Evolutionary conservation across 495 filamentous ascomycete genomes (phyloP), one percentile per base, ranked within the genome.

Genomic region (Opeltia flavorubescens): DNA sequence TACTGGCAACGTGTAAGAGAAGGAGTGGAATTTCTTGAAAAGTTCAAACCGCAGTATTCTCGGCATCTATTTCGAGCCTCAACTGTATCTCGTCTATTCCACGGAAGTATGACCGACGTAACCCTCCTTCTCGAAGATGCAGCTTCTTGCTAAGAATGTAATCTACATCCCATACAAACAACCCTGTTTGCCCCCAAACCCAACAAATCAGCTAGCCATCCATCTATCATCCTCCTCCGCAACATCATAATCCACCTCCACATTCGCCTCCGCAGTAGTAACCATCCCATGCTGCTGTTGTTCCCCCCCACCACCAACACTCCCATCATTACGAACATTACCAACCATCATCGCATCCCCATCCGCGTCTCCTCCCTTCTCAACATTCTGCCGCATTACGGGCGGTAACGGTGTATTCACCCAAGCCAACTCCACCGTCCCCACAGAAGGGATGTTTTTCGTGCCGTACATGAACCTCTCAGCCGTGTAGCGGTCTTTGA

Each of bases 401-500:
- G 25, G 46, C 21, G 34, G 27, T 36, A 12, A 42, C 26, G 54
- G 45, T n/a, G 49, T 44, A 26, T 54, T 54, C 31, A 81, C 69
- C 91, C 91, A 98, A 12, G 72, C 58, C 20, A 87, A 64, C 43
- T 91, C 80, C 21, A 94, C 68, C 48, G 83, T 81, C 34, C 84
- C 87, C 21, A 94, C 70, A 13, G 74, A 73, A 2, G 85, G 78
- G 44, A 94, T 81, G 39, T 78, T 70, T 46, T 74, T 76, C 4
- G 74, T 62, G 33, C 74, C 67, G 60, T 77, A 77, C 67, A 86
- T 79, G 60, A 89, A 84, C 57, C 83, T 84, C 63, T 95, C 89
- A 12, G 89, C 91, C 5, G 83, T 81, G 55, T 81, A 88, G 34
- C 91, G 81, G 55, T 98, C 86, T 53, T 84, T 88, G 61, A 96